Evolutionary conservation across 1,284 basidiomycete genomes (phyloP), one percentile per base, ranked within the genome.

Genomic region (Jaminaea rosea): DNA sequence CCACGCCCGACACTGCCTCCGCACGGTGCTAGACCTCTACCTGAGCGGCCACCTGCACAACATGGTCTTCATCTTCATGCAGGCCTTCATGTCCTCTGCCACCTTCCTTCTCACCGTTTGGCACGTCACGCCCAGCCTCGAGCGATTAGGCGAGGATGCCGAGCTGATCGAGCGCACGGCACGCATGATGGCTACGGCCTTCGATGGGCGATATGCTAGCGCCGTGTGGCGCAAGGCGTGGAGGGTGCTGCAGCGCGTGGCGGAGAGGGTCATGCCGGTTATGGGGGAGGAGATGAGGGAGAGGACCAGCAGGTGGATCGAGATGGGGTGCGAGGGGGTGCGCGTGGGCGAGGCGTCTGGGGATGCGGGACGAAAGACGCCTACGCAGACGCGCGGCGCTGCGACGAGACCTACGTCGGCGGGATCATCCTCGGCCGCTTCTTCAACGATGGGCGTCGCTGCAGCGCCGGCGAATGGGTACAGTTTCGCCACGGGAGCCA

Each of bases 21-120:
- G 52, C 17, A 55, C 54, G 19, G 62, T 67, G n/a, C 53, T 62
- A 32, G 61, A 60, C 26, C 51, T 68, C 28, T 55, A 60, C 44
- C 55, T 66, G 36, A 58, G 55, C 24, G 55, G 52, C 2, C 51
- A 57, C 24, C 52, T 65, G 41, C 55, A 59, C 41, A 55, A 60
- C 39, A 55, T 62, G 9, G 55, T 62, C 15, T 66, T 67, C 41
- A 54, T 68, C 51, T 62, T 68, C 29, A 59, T 62, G 37, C 66
- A 68, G 39, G 63, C 59, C 4, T 67, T 66, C 44, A 60, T 67
- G 60, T 58, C 55, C 45, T 59, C 65, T 15, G 59, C 63, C 4
- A 69, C 66, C 1, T 69, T 69, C 54, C 61, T 69, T 58, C 62
- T 69, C 50, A 69, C 66, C 5, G 60, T 69, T 2, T 69, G 66